Evolutionary conservation across 2,329 filamentous ascomycete species (phyloP).

Genomic region (Fusarium sarcochroum): DNA sequence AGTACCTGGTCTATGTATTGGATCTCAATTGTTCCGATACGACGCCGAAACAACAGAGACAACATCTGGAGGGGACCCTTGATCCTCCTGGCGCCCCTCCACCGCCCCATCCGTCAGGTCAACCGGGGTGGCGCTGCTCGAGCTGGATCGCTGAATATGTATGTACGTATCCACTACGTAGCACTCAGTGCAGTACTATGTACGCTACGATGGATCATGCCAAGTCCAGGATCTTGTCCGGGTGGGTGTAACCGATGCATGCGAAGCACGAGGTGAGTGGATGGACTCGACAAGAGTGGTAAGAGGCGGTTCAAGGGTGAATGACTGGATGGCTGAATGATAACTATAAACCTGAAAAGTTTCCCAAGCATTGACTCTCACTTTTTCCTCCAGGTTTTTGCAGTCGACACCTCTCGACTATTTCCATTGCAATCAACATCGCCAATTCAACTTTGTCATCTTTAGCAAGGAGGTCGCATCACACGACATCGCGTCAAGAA

Average conservation of each 20-base stretch:
- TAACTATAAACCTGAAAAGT: constrained; percentile 39
- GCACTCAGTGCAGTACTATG: constrained; percentile 1
- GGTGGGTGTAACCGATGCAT: constrained; percentile 35
- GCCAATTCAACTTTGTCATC: neutral
- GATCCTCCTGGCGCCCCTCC: constrained; percentile 13
- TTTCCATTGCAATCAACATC: no score
- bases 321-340: constrained; percentile 29
- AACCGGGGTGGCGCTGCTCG: constrained; percentile 22
- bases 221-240: constrained; percentile 34
- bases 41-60: neutral
- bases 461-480: neutral
- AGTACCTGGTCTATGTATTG: no score
- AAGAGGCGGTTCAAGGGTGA: constrained; percentile 28
- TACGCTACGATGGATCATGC: constrained; percentile 23
- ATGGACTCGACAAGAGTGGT: constrained; percentile 26
- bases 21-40: constrained; percentile 5
- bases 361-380: constrained; percentile 20
- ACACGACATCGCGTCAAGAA: neutral
- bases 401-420: constrained; percentile 1
- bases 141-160: neutral
- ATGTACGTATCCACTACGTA: constrained; percentile 3
- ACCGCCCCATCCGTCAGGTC: constrained; percentile 36
- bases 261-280: constrained; percentile 35
- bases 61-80: constrained; percentile 12
- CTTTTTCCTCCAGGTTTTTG: neutral